Evolutionary conservation across 2,329 filamentous ascomycete species (phyloP), one percentile per base, ranked within the genome.

Genomic region (Talaromyces atroroseus): DNA sequence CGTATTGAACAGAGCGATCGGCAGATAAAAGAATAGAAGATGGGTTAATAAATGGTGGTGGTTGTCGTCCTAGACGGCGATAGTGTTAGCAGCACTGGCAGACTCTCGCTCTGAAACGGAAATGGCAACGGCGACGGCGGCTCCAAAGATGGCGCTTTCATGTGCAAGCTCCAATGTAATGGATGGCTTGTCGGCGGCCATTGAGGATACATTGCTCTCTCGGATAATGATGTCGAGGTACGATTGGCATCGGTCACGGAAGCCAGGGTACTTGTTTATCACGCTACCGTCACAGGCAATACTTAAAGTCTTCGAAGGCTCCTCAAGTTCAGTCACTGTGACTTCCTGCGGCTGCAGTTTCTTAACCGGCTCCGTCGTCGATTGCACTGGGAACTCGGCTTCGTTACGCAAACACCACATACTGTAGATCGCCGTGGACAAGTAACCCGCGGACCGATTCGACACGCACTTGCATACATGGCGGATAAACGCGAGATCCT

Each of bases 391-490:
- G 52, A 65, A 75, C 61, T 84, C 81, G 8, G 73, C 72, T 16
- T 76, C 72, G 40, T 77, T 80, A 56, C 80, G 76, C 14, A 86
- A 68, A 12, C 71, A 73, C 80, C 83, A 86, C 38, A 87, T 74
- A 29, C 82, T 82, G 65, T 86, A 82, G 26, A 86, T 80, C 2
- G 81, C 82, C 1, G 81, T 80, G 1, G 84, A 82, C n/a, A 86
- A 75, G 62, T 84, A 85, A 1, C 79, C 82, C 2, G 83, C 80
- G 6, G 84, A 83, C 55, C 84, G 80, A 52, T 74, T 77, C 1
- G 82, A 82, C 32, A 86, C 80, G 2, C 78, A 72, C 48, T 77
- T 73, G 26, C 77, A 77, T 38, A 83, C 66, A 5, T 77, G 74
- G 32, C 79, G 77, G 54, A 86, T 66, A 65, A 85, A 85, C 10